A percentile compares a stretch with the other conserved stretches of the same genome.
Conservation (phyloP, 2,329 filamentous ascomycete genomes). For the Fusarium sp. region DNA sequence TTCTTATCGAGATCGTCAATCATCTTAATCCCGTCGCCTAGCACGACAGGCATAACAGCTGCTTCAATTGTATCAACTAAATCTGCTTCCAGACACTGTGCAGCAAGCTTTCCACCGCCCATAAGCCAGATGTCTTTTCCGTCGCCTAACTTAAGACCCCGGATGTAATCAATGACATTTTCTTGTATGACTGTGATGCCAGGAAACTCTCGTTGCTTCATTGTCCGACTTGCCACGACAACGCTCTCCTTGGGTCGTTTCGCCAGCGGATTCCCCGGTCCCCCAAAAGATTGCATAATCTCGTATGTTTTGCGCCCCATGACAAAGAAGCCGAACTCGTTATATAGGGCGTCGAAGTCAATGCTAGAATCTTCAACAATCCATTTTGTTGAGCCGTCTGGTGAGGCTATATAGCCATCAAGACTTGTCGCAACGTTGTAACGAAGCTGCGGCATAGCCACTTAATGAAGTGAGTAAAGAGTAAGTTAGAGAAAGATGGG, state of each 20-base stretch:
- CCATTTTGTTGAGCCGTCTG: conserved; percentile 48
- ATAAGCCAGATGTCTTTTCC: conserved; percentile 54
- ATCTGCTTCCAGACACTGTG: conserved; percentile 46
- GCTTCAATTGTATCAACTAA: conserved; percentile 51
- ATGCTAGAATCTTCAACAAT: conserved; percentile 51
- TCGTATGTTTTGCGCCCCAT: conserved; percentile 56
- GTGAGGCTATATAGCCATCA: conserved; percentile 53
- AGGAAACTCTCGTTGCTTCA: conserved; percentile 38
- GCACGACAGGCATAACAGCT: conserved; percentile 45
- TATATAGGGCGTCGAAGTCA: conserved; percentile 51
- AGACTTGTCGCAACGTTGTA: conserved; percentile 53
- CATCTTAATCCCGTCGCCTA: conserved; percentile 47
- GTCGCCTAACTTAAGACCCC: conserved; percentile 33
- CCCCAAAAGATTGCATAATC: conserved; percentile 38
- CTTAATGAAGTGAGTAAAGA: not conserved
- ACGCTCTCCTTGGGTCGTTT: conserved; percentile 39
- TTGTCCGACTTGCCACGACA: conserved; percentile 47
- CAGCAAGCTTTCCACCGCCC: conserved; percentile 51
- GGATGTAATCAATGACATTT: conserved; percentile 38
- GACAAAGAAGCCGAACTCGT: conserved; percentile 50
- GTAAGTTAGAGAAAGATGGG: not conserved
- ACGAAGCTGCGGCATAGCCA: conserved; percentile 42
- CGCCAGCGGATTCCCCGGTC: conserved; percentile 40
- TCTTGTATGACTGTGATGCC: conserved; percentile 44
- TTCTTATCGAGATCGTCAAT: not conserved